Evolutionary conservation across 2,329 filamentous ascomycete species (phyloP).

Genomic region (Penicillium sp.): DNA sequence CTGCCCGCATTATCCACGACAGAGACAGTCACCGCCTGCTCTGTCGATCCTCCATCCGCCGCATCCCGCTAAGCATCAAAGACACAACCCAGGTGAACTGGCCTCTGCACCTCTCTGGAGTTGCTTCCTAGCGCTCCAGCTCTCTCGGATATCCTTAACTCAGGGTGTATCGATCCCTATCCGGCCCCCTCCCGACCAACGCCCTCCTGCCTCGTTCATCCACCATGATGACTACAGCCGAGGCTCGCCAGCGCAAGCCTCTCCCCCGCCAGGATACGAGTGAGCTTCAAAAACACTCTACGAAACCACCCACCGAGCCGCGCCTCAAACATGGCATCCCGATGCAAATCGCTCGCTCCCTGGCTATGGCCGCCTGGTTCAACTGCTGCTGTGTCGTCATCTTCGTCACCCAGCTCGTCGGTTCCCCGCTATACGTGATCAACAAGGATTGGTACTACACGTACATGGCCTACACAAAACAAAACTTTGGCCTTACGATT

Average conservation of each 20-base stretch:
- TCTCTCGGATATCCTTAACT: neutral
- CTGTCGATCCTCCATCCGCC: conserved; percentile 13
- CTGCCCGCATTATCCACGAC: neutral
- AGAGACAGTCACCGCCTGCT: conserved; percentile 3
- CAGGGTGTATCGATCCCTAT: neutral
- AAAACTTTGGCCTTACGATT: conserved; percentile 64
- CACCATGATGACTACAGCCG: conserved; percentile 34
- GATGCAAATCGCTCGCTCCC: conserved; percentile 48
- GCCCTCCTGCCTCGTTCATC: neutral
- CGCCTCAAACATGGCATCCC: conserved; percentile 48
- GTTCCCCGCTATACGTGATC: conserved; percentile 62
- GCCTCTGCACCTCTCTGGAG: neutral
- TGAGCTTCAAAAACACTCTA: conserved; percentile 20
- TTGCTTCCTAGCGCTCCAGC: neutral
- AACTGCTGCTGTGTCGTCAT: conserved; percentile 45
- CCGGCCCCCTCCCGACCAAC: neutral
- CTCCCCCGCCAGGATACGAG: conserved; percentile 16
- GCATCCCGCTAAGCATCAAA: conserved; percentile 4
- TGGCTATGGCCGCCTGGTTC: conserved; percentile 49
- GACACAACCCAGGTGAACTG: neutral
- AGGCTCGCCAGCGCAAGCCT: conserved; percentile 36
- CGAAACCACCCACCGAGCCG: conserved; percentile 30
- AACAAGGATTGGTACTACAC: conserved; percentile 63
- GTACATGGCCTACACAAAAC: conserved; percentile 67
- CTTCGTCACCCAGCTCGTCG: conserved; percentile 60